Conservation (phyloP, 257 asterid species). For the Plantago elongata region DNA sequence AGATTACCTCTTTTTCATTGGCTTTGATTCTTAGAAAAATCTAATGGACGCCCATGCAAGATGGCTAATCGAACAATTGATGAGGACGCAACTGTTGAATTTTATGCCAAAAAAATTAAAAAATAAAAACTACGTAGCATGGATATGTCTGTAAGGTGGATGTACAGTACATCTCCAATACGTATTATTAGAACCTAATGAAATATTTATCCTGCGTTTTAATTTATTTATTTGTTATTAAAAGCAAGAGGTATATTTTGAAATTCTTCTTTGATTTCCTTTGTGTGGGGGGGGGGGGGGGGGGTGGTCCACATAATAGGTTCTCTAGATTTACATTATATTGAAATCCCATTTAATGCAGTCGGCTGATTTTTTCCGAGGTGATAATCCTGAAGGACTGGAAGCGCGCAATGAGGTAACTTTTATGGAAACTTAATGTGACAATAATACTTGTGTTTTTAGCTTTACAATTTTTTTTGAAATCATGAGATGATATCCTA, state of each 20-base stretch:
- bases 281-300: conserved; percentile 10
- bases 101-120: too few relatives aligned
- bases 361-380: conserved; percentile 97
- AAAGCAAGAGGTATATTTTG: not conserved
- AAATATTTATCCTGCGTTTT: too few relatives aligned
- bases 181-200: too few relatives aligned
- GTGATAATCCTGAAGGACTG: conserved; percentile 92
- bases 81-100: too few relatives aligned
- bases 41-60: too few relatives aligned
- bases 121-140: too few relatives aligned
- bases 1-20: too few relatives aligned
- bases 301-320: conserved; percentile 17
- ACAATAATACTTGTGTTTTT: not conserved
- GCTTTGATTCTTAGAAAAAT: too few relatives aligned
- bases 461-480: not conserved
- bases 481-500: conserved; percentile 7
- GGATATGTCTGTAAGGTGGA: too few relatives aligned
- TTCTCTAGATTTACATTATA: conserved; percentile 5
- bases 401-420: conserved; percentile 99
- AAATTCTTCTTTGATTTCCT: conserved; percentile 7
- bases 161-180: too few relatives aligned
- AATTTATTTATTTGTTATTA: too few relatives aligned
- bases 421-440: conserved; percentile 1
- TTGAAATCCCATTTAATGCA: conserved; percentile 35
- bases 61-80: too few relatives aligned